Evolutionary conservation across 345 rosid genomes (phyloP).

Genomic region (Pistacia atlantica): DNA sequence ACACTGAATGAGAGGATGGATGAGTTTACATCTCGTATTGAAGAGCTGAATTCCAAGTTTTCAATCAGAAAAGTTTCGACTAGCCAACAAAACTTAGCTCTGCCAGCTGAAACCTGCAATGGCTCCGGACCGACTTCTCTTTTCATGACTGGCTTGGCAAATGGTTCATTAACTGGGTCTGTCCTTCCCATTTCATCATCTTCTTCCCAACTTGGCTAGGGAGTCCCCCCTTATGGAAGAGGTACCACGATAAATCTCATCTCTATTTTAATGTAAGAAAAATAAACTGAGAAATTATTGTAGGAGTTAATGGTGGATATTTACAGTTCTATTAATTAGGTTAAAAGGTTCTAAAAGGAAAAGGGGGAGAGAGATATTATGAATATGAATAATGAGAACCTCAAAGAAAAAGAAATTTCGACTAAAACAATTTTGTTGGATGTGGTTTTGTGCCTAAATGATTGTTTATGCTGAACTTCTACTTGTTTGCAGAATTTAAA

Average conservation of each 20-base stretch:
- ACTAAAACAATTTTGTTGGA: background rate
- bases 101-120: slow-evolving; percentile 74
- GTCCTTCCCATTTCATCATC: slow-evolving; percentile 74
- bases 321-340: background rate
- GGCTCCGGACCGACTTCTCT: slow-evolving; percentile 72
- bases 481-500: background rate
- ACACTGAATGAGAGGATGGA: slow-evolving; percentile 96
- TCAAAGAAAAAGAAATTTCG: background rate
- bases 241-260: slow-evolving; percentile 43
- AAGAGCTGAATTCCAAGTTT: slow-evolving; percentile 81
- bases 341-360: background rate
- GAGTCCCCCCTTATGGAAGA: slow-evolving; percentile 91
- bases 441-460: background rate
- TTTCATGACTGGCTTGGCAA: slow-evolving; percentile 53
- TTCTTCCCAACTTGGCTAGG: slow-evolving; percentile 75
- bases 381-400: background rate
- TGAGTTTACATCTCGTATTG: slow-evolving; percentile 81
- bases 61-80: slow-evolving; percentile 52
- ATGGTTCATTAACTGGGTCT: slow-evolving; percentile 56
- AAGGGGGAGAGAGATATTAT: background rate
- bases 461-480: background rate
- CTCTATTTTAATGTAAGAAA: background rate
- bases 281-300: background rate
- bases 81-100: slow-evolving; percentile 78
- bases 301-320: background rate